A percentile compares a stretch with the other conserved stretches of the same genome.
Evolutionary conservation across 305 asterid species (phyloP).

Genomic region (Ilex paraguariensis): DNA sequence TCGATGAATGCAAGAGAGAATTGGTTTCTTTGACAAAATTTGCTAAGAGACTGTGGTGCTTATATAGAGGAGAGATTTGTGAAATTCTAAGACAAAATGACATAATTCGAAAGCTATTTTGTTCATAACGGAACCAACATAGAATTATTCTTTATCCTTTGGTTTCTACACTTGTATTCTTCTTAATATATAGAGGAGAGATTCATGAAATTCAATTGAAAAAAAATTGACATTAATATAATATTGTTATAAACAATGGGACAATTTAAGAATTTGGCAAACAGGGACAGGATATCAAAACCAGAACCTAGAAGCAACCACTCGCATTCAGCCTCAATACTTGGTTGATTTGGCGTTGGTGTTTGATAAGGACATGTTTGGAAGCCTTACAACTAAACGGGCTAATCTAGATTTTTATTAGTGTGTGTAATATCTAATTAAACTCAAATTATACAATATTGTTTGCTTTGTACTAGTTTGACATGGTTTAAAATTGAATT

Average conservation of each 20-base stretch:
- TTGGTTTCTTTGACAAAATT: background rate
- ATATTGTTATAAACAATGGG: too few relatives aligned
- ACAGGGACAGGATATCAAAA: too few relatives aligned
- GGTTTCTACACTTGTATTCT: background rate
- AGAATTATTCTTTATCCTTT: background rate
- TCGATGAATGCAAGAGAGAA: background rate
- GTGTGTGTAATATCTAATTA: too few relatives aligned
- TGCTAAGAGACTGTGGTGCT: background rate
- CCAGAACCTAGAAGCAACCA: background rate
- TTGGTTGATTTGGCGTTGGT: background rate
- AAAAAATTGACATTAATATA: background rate
- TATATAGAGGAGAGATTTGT: background rate
- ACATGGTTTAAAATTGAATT: too few relatives aligned
- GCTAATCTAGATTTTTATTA: background rate
- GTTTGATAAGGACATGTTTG: background rate
- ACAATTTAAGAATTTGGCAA: too few relatives aligned
- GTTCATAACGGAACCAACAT: background rate
- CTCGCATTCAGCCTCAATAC: background rate
- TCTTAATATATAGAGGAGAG: background rate
- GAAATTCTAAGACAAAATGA: background rate
- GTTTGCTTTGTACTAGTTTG: too few relatives aligned
- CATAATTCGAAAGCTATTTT: background rate
- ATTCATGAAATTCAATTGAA: background rate
- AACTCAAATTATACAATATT: too few relatives aligned
- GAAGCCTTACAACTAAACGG: background rate